phyloP scores from a whole-genome alignment of 495 filamentous ascomycete species.

The Acidiella bohemica region DNA sequence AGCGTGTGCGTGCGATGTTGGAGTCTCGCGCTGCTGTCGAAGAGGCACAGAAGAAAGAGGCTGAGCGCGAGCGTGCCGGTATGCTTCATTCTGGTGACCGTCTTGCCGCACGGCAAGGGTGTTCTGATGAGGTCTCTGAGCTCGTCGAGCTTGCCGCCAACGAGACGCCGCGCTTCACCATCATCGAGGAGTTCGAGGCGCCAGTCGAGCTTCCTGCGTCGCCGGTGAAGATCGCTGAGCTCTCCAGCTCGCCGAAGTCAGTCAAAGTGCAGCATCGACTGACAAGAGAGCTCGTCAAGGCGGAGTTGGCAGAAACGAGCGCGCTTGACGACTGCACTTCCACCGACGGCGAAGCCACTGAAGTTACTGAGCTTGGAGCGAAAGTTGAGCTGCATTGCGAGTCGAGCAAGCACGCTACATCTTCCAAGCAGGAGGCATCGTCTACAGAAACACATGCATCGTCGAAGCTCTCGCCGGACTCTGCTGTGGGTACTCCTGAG shows the following conservation, averaged over 20 bases:
- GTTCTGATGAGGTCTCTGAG: conserved; percentile 1
- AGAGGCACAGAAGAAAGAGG: conserved; percentile 9
- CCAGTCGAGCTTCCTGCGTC: conserved; percentile 22
- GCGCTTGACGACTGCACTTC: conserved; percentile 3
- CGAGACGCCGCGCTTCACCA: conserved; percentile 16
- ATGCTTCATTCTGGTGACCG: neutral
- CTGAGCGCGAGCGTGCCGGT: conserved; percentile 5
- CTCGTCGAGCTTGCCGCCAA: conserved; percentile 15
- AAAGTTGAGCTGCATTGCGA: conserved; percentile 12
- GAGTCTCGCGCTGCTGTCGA: conserved; percentile 21
- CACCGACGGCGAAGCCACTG: too few relatives aligned
- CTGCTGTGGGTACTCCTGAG: neutral
- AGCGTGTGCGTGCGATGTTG: conserved; percentile 22
- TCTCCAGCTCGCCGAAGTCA: conserved; percentile 17
- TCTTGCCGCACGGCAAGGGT: too few relatives aligned
- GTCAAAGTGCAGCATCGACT: conserved; percentile 19
- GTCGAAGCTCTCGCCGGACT: neutral
- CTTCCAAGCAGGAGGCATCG: neutral
- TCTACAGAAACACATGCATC: too few relatives aligned
- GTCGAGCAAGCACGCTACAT: too few relatives aligned
- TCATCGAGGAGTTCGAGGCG: conserved; percentile 20
- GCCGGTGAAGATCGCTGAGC: conserved; percentile 19
- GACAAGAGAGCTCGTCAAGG: conserved; percentile 25
- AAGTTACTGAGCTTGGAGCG: conserved; percentile 3
- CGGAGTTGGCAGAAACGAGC: conserved; percentile 17